Conservation (phyloP, 106 monocot species). For the Acorus gramineus region DNA sequence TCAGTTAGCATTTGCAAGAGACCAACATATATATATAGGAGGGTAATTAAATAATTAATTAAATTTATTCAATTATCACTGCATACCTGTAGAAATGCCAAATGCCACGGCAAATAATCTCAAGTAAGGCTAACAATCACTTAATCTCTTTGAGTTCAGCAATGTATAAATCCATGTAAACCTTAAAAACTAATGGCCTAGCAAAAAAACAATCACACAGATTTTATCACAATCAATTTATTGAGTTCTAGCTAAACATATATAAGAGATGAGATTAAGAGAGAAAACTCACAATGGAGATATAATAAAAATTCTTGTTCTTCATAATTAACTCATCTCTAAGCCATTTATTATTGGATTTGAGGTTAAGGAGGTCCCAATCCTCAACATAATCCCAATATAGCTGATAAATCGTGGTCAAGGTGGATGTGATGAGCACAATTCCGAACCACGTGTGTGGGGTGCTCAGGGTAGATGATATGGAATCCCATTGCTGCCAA, state of each 20-base stretch:
- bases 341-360: conserved; percentile 53
- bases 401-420: conserved; percentile 75
- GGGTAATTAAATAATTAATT: too few species aligned
- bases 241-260: background rate
- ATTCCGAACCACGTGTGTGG: conserved; percentile 39
- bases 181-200: conserved; percentile 81
- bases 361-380: conserved; percentile 61
- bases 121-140: conserved; percentile 52
- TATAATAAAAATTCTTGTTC: conserved; percentile 68
- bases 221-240: background rate
- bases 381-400: conserved; percentile 99
- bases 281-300: conserved; percentile 59
- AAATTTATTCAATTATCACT: too few species aligned
- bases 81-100: conserved; percentile 94
- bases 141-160: conserved; percentile 29
- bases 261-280: background rate
- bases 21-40: too few species aligned
- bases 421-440: conserved; percentile 44
- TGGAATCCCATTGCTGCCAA: conserved; percentile 70
- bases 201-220: background rate
- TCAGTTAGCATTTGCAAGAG: too few species aligned
- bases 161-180: conserved; percentile 84
- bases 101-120: conserved; percentile 77
- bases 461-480: conserved; percentile 61
- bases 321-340: conserved; percentile 77